Evolutionary conservation across 306 rosid species (phyloP).

Genomic region (Quercus gilva): DNA sequence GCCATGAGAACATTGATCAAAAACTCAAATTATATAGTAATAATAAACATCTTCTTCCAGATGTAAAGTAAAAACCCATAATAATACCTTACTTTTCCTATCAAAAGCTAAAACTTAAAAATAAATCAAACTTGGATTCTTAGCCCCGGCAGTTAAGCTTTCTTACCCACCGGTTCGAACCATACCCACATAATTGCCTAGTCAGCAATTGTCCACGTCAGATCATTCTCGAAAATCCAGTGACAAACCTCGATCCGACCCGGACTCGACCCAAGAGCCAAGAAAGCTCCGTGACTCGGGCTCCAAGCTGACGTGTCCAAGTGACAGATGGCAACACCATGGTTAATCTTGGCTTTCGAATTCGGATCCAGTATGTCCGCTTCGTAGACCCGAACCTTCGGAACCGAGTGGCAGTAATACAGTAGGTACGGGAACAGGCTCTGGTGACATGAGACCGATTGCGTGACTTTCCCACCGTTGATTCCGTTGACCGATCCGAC

Average conservation of each 20-base stretch:
- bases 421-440: constrained; percentile 84
- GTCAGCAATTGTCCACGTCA: constrained; percentile 85
- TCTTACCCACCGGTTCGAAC: constrained; percentile 41
- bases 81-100: constrained; percentile 12
- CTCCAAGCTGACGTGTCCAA: constrained; percentile 91
- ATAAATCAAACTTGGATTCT: constrained; percentile 18
- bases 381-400: constrained; percentile 89
- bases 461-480: constrained; percentile 77
- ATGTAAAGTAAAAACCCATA: constrained; percentile 22
- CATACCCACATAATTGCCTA: constrained; percentile 16
- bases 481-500: constrained; percentile 65
- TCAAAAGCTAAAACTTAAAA: constrained; percentile 17
- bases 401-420: constrained; percentile 93
- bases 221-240: constrained; percentile 93
- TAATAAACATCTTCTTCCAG: not conserved
- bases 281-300: constrained; percentile 77
- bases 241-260: constrained; percentile 95
- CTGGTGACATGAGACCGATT: constrained; percentile 95
- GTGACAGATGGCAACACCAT: constrained; percentile 87
- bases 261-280: constrained; percentile 75
- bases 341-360: constrained; percentile 59
- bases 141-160: constrained; percentile 40
- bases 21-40: constrained; percentile 13
- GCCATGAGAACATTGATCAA: constrained; percentile 24
- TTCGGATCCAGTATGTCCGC: constrained; percentile 75